Base-by-base conservation (phyloP, 306 rosid genomes). In the Ochetophila trinervis region DNA sequence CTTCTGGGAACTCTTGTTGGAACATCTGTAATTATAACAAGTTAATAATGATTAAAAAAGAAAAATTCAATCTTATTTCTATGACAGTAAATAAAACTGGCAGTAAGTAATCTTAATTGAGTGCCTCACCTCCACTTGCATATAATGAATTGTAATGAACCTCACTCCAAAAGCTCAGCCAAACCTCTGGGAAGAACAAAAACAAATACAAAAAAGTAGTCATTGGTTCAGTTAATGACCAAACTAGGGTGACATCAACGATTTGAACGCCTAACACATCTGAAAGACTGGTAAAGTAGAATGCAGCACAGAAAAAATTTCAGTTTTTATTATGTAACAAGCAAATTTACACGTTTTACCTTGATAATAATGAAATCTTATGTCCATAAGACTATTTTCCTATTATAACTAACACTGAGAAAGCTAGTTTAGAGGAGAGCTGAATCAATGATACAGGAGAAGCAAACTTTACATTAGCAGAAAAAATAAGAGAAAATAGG, bases 151-250 rank as follows among this genome's bases (percentile, higher is more conserved):
- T 93, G 69, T 93, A 93, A 83, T 93, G 99, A 60, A 93, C 99
- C 81, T 93, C 99, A 61, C 99, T 87, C 99, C 99, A 93, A 82
- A 93, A 93, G 90, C 99, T 93, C 62, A 93, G 85, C 99, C 99
- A 93, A 59, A 93, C 65, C 77, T 93, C 99, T 93, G 62, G 18
- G 77, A 55, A 53, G 5, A 50, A 44, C 57, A 60, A 5, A 24
- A 22, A 60, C 27, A 44, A 6, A 52, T 15, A 20, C 18, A 45
- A 23, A 8, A 57, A n/a, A n/a, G n/a, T 27, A 73, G 22, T 50
- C 47, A 13, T 27, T 27, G 32, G 32, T 27, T 27, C 32, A 27
- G 32, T 27, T 27, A 2, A 27, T 27, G 32, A 27, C 32, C 32
- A 27, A 27, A 2, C 32, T 27, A 1, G 4, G 32, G 3, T 27